Evolutionary conservation across 225 moss, liverwort and hornwort species (phyloP), one percentile per base, ranked within the genome.

Genomic region (Pleurozium schreberi): DNA sequence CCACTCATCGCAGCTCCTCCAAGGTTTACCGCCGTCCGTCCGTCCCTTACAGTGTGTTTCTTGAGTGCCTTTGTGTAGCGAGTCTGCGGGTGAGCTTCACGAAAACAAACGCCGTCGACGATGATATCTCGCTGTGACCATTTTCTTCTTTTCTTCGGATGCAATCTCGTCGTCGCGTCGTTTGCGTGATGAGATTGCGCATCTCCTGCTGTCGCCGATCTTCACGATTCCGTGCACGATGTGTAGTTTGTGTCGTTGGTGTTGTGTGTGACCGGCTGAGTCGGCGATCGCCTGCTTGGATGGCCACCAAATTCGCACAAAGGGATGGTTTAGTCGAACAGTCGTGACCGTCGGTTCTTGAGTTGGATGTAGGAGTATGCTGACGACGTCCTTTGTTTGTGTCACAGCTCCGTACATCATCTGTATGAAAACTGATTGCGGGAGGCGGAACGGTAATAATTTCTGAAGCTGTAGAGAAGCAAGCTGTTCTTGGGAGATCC

Each of bases 221-320:
- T 91, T 88, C 47, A 47, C 43, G 93, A 90, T 83, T 90, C 85
- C 31, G 67, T 78, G 78, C 50, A 70, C 57, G 87, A 87, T 89
- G 84, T 82, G 66, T 75, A 53, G 59, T 74, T 55, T 68, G 81
- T 81, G 89, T 57, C 68, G 69, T 73, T 40, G 40, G 84, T 26
- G 53, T 80, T 55, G 66, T n/a, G 12, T 59, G 62, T 23, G 76
- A 67, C 59, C 42, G 38, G 83, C 86, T 84, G 67, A 86, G 91
- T 83, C 50, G 66, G 86, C 88, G 90, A 93, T 93, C 93, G 90
- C 69, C 43, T 60, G 62, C 83, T 75, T 84, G 86, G 65, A 92
- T 90, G 66, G 71, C 33, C 62, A 58, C 81, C 27, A 55, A 88
- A 81, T 78, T 77, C 61, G 38, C 80, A 14, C n/a, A 58, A n/a